Base-by-base conservation (phyloP, 2,329 filamentous ascomycete species). In the Clonostachys sp. region DNA sequence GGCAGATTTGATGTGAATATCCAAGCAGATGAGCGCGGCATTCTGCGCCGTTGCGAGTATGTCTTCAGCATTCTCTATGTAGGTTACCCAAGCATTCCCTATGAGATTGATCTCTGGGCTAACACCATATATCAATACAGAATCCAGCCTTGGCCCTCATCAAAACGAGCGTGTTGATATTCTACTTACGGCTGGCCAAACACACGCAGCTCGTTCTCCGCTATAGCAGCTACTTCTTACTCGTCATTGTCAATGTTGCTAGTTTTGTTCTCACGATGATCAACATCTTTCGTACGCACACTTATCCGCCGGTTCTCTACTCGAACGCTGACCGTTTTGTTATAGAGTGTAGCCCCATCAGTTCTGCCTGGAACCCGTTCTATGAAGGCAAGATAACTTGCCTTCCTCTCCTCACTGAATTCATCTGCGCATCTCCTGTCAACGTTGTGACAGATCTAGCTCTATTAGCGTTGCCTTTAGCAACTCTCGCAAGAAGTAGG, bases 381-480 rank as follows among this genome's bases (percentile, higher is more conserved):
- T 53, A 61, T 14, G 50, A 57, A 5, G 56, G 67, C 5, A 57
- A 58, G 12, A 62, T 66, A 17, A 60, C 51, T 30, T 84, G 81
- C 53, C 76, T 84, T 45, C 77, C 81, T 2, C 64, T 83, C 5
- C 68, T 83, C 33, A 83, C 79, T 55, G 78, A 83, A 51, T 84
- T 84, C 57, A 81, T 84, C 45, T 84, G 81, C 61, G 92, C 91
- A 6, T 87, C 91, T 0, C 91, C 92, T 0, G 81, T 96, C 61
- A 96, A 96, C 67, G 89, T 96, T 56, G 85, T 95, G 51, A 95
- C 91, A 17, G 91, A 96, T 60, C 73, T 96, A 47, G 88, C 89
- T 41, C 90, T 96, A 45, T 74, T 97, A 33, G 86, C 94, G 41
- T 72, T 96, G 12, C 36, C 36, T n/a, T 18, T 39, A 12, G 36